Conservation (phyloP, 140 eudicot species). For the Erigeron philadelphicus region DNA sequence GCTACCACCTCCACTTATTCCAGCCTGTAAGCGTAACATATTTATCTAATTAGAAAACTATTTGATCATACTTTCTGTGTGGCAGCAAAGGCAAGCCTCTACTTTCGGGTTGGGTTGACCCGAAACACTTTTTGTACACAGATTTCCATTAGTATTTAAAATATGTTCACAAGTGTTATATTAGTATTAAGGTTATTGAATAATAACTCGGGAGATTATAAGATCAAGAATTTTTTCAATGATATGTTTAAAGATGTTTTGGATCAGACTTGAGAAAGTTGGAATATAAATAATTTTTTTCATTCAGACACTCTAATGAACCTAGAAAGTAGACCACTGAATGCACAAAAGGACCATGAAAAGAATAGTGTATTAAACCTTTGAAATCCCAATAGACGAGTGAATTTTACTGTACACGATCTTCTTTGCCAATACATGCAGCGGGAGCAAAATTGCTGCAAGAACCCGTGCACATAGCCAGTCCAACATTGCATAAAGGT, state of each 20-base stretch:
- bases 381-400: slow-evolving; percentile 76
- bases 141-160: not conserved
- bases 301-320: too few species aligned
- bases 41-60: slow-evolving; percentile 16
- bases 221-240: too few species aligned
- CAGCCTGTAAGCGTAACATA: slow-evolving; percentile 52
- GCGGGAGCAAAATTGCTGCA: slow-evolving; percentile 70
- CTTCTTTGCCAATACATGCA: slow-evolving; percentile 73
- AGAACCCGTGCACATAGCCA: slow-evolving; percentile 67
- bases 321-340: not conserved
- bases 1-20: slow-evolving; percentile 94
- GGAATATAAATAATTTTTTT: too few species aligned
- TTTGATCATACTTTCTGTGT: too few species aligned
- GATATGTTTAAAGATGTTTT: too few species aligned
- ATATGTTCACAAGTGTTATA: not conserved
- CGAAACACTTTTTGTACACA: not conserved
- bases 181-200: not conserved
- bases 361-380: slow-evolving; percentile 43
- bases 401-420: slow-evolving; percentile 76
- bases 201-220: not conserved
- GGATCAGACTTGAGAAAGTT: too few species aligned
- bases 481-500: slow-evolving; percentile 48
- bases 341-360: not conserved
- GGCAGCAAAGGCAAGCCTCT: too few species aligned
- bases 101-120: not conserved